Base-by-base conservation (phyloP, 345 rosid genomes). In the Gynandropsis gynandra region DNA sequence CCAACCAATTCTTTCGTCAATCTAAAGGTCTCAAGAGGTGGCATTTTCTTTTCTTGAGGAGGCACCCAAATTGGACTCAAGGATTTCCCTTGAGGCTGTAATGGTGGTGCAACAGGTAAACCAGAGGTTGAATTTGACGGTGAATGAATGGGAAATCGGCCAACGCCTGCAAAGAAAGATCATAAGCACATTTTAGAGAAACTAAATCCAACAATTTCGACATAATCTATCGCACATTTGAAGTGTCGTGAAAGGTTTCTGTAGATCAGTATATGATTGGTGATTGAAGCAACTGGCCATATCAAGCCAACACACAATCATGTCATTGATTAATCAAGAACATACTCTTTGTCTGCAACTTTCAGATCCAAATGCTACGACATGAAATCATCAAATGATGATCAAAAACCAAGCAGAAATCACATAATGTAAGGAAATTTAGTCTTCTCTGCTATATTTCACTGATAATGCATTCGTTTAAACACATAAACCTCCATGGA, bases 1-100 rank as follows among this genome's bases (percentile, higher is more conserved):
- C 68, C 75, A 51, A 87, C 75, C 63, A 92, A 52, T 50, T 79
- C 70, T 64, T 88, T 83, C 1, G 85, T 85, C 61, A 92, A 74
- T 41, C 45, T 76, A 65, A 92, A 92, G 45, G 73, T 46, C 70
- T 78, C 74, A 38, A 85, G 50, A n/a, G 90, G 71, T 43, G 97
- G 98, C 88, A 92, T 79, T 74, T 83, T 79, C 32, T 80, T 69
- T 53, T 66, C 70, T 2, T 34, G 52, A 4, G 84, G 71, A 31
- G 96, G 94, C 70, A 79, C 76, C 98, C 98, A 87, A 16, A 92
- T 78, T 33, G 81, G 75, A 45, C 70, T 73, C 33, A 49, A 42
- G 54, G 38, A 31, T 55, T 16, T 63, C 29, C 56, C 68, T 62
- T 47, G 47, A 66, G 64, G 64, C 50, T 21, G 58, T 46, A 69